Conservation (phyloP, 305 asterid genomes). For the Ajuga reptans region DNA sequence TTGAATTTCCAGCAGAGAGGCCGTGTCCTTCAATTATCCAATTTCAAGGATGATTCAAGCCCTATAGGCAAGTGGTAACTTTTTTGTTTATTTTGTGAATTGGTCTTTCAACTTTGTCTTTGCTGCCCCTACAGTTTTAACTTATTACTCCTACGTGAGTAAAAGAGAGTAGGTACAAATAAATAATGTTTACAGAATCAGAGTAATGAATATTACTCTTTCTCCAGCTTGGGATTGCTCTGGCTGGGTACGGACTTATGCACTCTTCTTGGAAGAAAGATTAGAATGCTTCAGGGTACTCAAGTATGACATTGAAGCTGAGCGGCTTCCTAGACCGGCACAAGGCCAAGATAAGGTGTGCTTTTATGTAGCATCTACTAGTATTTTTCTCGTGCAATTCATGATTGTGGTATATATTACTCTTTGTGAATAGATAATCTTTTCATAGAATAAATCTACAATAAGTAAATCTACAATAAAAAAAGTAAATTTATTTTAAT, state of each 20-base stretch:
- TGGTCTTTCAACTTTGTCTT: background rate
- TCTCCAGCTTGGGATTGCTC: conserved; percentile 96
- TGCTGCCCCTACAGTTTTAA: background rate
- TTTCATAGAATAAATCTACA: too few relatives aligned
- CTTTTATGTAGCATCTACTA: background rate
- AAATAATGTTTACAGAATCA: background rate
- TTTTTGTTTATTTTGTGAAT: background rate
- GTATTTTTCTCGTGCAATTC: too few relatives aligned
- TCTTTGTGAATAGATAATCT: too few relatives aligned
- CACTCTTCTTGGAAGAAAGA: conserved; percentile 89
- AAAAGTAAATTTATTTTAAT: too few relatives aligned
- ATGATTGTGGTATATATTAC: too few relatives aligned
- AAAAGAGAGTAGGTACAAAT: conserved; percentile 4
- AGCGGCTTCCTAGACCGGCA: conserved; percentile 75
- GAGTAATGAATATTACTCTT: conserved; percentile 10
- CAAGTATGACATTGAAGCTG: conserved; percentile 90
- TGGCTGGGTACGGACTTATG: conserved; percentile 94
- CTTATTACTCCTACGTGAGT: background rate
- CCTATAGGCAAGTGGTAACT: conserved; percentile 59
- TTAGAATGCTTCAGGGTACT: conserved; percentile 88
- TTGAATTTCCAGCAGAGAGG: conserved; percentile 86
- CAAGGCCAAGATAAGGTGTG: conserved; percentile 85
- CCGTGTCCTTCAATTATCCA: conserved; percentile 75
- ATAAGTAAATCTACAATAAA: too few relatives aligned
- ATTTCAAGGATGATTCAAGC: conserved; percentile 94